Evolutionary conservation across 495 filamentous ascomycete species (phyloP), one percentile per base, ranked within the genome.

Genomic region (Hypomontagnella submonticulosa): DNA sequence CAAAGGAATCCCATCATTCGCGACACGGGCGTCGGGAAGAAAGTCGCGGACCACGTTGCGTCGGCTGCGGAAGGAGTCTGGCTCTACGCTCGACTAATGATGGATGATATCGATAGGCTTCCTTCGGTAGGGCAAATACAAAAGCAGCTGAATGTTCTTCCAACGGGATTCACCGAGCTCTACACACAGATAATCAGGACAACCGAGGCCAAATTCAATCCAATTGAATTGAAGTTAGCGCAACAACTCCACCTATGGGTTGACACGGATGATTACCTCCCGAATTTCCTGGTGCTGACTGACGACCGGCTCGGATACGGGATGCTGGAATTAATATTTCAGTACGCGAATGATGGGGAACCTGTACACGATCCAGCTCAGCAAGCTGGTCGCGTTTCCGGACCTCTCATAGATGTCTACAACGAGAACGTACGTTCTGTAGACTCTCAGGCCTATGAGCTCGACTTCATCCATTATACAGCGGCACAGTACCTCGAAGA

Each of bases 1-100:
- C 43, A 49, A 23, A 46, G 10, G 16, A 67, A 67, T 27, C 63
- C 63, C 15, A 46, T 67, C n/a, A 67, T 67, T 7, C 18, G 52
- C 13, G 41, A 44, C 12, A 52, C 63, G 4, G 23, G 20, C 9
- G 16, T 57, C 32, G 57, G 55, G 15, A 36, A 33, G 12, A 18
- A 47, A 30, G 50, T 62, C 34, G 38, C 52, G 11, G 40, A 52
- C 52, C 30, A 49, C 15, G 46, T 67, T 2, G 32, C 46, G 6
- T 37, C 43, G 10, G 64, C 64, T 33, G 65, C 71, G 0, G 53
- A 66, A 19, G 68, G 71, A 15, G 63, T 73, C 18, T 74, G 72
- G 72, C 71, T 74, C 9, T 74, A 73, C 47, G 71, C 71, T 16
- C 59, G 68, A 16, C 55, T 74, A 8, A 71, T 74, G 67, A 66